Evolutionary conservation across 345 rosid genomes (phyloP).

Genomic region (Microcos paniculata): DNA sequence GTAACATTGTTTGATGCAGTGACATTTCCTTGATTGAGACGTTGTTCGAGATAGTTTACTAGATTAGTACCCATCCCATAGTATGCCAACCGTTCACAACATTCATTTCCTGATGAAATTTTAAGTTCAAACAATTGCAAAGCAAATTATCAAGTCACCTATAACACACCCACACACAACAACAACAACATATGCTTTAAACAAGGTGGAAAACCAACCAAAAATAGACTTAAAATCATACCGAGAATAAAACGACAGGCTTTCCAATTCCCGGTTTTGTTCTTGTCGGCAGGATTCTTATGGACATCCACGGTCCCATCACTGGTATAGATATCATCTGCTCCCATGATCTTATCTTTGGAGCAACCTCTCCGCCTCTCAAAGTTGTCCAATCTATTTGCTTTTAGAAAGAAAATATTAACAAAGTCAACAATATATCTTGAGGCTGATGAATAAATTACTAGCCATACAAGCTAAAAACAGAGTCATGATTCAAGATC

Average conservation of each 20-base stretch:
- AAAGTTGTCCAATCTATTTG: not conserved
- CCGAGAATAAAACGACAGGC: conserved; percentile 61
- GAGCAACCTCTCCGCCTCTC: not conserved
- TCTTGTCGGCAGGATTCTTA: conserved; percentile 71
- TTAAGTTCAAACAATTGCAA: conserved; percentile 1
- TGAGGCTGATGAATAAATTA: not conserved
- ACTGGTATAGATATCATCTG: conserved; percentile 52
- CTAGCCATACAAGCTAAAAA: too few relatives aligned
- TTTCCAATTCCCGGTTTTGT: conserved; percentile 86
- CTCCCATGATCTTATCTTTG: conserved; percentile 51
- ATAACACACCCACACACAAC: too few relatives aligned
- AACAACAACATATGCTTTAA: not conserved
- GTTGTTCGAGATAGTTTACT: conserved; percentile 70
- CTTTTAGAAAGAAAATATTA: not conserved
- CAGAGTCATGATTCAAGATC: too few relatives aligned
- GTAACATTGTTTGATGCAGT: conserved; percentile 79
- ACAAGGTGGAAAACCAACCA: not conserved
- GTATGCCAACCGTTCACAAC: conserved; percentile 95
- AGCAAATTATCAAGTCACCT: not conserved
- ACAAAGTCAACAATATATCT: not conserved
- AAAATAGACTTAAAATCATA: not conserved
- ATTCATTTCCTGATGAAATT: conserved; percentile 57
- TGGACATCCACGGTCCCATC: conserved; percentile 75
- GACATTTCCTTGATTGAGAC: conserved; percentile 71
- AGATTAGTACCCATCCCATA: conserved; percentile 98